A percentile compares a stretch with the other conserved stretches of the same genome.
These are phyloP conservation scores for Aspergillus piperis DNA, from an alignment of 2,329 filamentous ascomycete species.

Conservation along the genomic window DNA sequence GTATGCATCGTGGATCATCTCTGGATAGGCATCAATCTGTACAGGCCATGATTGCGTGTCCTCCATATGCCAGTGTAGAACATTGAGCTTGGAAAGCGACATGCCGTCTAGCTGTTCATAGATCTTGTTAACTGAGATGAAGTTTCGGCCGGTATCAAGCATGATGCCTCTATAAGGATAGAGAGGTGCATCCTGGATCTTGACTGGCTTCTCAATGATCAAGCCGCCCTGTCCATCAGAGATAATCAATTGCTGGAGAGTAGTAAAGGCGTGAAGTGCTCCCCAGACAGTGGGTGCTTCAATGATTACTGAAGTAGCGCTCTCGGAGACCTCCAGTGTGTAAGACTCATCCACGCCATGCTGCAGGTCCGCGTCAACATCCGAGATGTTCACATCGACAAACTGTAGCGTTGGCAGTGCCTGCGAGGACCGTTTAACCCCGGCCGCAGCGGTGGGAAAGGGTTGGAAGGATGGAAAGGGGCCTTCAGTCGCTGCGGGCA, in stretches of 20 bases:
- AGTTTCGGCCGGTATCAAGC: constrained; percentile 59
- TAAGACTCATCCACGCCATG: constrained; percentile 62
- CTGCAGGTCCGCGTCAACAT: constrained; percentile 52
- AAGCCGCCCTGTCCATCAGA: constrained; percentile 47
- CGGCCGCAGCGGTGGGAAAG: constrained; percentile 48
- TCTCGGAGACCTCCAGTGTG: constrained; percentile 46
- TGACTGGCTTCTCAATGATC: constrained; percentile 56
- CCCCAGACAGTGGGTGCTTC: constrained; percentile 56
- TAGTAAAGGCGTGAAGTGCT: constrained; percentile 58
- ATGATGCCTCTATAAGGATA: constrained; percentile 59
- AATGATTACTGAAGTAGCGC: constrained; percentile 48
- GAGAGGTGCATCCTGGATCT: constrained; percentile 53
- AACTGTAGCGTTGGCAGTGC: constrained; percentile 37
- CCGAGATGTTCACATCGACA: constrained; percentile 50
- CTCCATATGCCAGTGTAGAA: constrained; percentile 60
- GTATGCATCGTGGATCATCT: constrained; percentile 59
- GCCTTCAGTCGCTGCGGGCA: constrained; percentile 55
- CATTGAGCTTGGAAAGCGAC: constrained; percentile 59
- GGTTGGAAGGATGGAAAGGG: constrained; percentile 53
- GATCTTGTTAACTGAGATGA: constrained; percentile 54
- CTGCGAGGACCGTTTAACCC: constrained; percentile 33
- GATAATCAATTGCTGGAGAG: constrained; percentile 58
- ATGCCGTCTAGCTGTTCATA: constrained; percentile 58
- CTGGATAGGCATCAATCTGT: constrained; percentile 51
- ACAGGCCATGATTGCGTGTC: constrained; percentile 60